phyloP scores from a whole-genome alignment of 495 filamentous ascomycete species.

The Pyronema omphalodes region DNA sequence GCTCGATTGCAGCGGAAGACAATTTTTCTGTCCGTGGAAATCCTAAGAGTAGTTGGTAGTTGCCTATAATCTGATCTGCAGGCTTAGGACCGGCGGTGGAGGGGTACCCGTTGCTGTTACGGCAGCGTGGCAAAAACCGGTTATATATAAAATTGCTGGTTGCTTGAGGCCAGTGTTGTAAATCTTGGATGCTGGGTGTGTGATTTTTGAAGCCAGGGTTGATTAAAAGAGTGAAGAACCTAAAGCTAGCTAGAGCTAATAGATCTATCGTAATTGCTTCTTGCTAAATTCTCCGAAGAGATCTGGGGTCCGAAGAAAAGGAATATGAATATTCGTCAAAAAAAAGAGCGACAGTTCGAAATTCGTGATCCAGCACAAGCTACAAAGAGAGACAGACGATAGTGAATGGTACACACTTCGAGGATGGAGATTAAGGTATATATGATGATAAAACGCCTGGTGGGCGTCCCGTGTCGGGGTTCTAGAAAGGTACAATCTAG shows the following conservation, averaged over 20 bases:
- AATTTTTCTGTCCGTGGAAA: too few relatives aligned
- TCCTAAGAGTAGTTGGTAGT: too few relatives aligned
- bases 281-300: background rate
- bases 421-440: slow-evolving; percentile 21
- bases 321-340: slow-evolving; percentile 3
- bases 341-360: slow-evolving; percentile 10
- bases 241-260: background rate
- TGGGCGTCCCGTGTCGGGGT: too few relatives aligned
- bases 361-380: background rate
- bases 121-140: background rate
- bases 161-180: too few relatives aligned
- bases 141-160: background rate
- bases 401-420: slow-evolving; percentile 12
- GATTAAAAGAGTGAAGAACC: too few relatives aligned
- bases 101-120: background rate
- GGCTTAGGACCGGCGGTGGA: background rate
- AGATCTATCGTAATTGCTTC: background rate
- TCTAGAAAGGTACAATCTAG: too few relatives aligned
- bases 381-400: slow-evolving; percentile 8
- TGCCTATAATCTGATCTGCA: too few relatives aligned
- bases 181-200: too few relatives aligned
- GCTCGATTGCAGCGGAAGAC: too few relatives aligned
- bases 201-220: too few relatives aligned
- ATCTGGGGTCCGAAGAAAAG: background rate
- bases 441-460: background rate